A percentile compares a stretch with the other conserved stretches of the same genome.
Evolutionary conservation across 2,329 filamentous ascomycete species (phyloP).

Genomic region (Talaromyces sp.): DNA sequence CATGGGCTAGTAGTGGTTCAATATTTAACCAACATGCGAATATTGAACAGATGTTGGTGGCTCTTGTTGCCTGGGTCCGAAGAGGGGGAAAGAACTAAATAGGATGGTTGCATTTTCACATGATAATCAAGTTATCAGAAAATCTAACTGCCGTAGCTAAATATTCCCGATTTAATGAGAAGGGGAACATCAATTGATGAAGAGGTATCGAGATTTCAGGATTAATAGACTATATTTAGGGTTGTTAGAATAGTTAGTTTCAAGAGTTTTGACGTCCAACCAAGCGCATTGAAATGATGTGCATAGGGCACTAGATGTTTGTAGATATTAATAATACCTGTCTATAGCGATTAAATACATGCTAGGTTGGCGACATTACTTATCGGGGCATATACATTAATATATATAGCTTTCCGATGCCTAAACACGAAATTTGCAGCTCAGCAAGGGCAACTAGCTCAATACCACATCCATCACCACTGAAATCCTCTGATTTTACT

Average conservation of each 20-base stretch:
- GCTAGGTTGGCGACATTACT: neutral
- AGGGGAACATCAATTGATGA: neutral
- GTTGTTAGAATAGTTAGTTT: neutral
- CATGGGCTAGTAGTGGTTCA: neutral
- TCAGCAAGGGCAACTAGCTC: neutral
- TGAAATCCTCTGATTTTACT: neutral
- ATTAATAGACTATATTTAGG: neutral
- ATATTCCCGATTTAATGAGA: neutral
- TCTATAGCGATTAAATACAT: neutral
- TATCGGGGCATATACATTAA: neutral
- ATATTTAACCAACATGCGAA: neutral
- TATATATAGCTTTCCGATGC: neutral
- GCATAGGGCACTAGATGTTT: neutral
- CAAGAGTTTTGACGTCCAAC: neutral
- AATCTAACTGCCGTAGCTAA: no score
- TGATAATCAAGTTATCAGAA: neutral
- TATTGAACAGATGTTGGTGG: neutral
- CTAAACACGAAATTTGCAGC: no score
- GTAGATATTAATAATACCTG: neutral
- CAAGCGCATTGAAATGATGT: neutral
- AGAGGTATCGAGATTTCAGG: no score
- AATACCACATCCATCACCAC: neutral
- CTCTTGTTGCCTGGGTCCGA: neutral
- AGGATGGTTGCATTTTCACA: neutral
- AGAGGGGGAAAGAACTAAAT: neutral